Base-by-base conservation (phyloP, 306 rosid species). In the Quillaja saponaria region DNA sequence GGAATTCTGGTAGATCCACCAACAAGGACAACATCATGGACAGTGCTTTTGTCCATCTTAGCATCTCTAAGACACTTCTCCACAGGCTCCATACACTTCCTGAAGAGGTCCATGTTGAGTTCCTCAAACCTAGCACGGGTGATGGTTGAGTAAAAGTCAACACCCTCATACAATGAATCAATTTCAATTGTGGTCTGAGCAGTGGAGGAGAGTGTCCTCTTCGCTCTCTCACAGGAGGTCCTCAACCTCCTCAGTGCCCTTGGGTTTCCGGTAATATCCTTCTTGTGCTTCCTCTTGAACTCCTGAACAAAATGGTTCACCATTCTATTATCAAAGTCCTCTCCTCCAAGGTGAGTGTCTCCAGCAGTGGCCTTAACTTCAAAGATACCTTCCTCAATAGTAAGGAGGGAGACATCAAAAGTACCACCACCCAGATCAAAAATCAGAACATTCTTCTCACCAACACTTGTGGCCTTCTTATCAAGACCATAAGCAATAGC, bases 1-100 rank as follows among this genome's bases (percentile, higher is more conserved):
- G 89, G 94, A 61, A 86, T 83, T 6, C 94, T 83, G 6, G 94
- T 83, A 1, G 94, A 86, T 0, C 94, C 94, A 20, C 94, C 94
- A 34, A 83, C 94, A 50, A 83, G 89, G 0, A 86, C 94, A 13
- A 76, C 87, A 44, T 86, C 89, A 63, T 81, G 78, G 9, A 83
- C 72, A 7, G 12, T 2, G 70, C 72, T 81, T 66, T 86, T 86
- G 71, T 83, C 89, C 94, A 86, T 86, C 81, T 83, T 86, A 0
- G 87, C 94, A 46, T 86, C 89, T 52, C 87, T 78, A 66, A 83
- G 13, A 55, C 94, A 86, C 75, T 86, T 83, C 68, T 86, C 87
- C 2, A 86, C 90, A 0, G 87, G 89, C 42, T 86, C 89, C 89
- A 86, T 83, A 47, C 94, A 83, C 75, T 86, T 86, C 52, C 83